Percentiles rank a stretch among this genome's conserved stretches.
These are phyloP conservation scores for Ascochyta pisi DNA, from an alignment of 2,329 filamentous ascomycete genomes.

Conservation along the genomic window DNA sequence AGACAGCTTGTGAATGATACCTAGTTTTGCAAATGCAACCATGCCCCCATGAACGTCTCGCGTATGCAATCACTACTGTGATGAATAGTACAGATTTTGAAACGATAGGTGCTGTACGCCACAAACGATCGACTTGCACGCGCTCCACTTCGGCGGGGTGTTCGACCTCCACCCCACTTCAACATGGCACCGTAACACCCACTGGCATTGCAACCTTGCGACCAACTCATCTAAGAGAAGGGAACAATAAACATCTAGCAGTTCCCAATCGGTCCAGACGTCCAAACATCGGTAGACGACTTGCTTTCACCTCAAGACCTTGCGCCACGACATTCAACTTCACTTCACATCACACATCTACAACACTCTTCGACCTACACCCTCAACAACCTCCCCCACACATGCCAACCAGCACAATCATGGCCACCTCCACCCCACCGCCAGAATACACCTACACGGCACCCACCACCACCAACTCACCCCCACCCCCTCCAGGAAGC, in stretches of 20 bases:
- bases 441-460: not conserved
- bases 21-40: slow-evolving; percentile 47
- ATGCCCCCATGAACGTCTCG: slow-evolving; percentile 27
- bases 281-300: not conserved
- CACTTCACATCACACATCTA: not conserved
- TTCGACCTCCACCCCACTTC: too few species aligned
- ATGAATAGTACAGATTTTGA: not conserved
- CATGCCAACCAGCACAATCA: not conserved
- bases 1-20: slow-evolving; percentile 48
- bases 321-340: too few species aligned
- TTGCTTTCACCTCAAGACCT: not conserved
- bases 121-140: too few species aligned
- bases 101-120: not conserved
- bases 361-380: not conserved
- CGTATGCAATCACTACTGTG: too few species aligned
- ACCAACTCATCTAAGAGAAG: too few species aligned
- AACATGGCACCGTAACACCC: too few species aligned
- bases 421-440: not conserved
- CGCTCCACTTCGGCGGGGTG: too few species aligned
- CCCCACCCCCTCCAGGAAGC: not conserved
- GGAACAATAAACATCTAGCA: too few species aligned
- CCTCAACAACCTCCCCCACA: not conserved
- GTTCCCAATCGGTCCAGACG: too few species aligned
- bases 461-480: not conserved
- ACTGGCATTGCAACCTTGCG: too few species aligned